Base-by-base conservation (phyloP, 805 yeast species). In the Yarrowia yakushimensis region DNA sequence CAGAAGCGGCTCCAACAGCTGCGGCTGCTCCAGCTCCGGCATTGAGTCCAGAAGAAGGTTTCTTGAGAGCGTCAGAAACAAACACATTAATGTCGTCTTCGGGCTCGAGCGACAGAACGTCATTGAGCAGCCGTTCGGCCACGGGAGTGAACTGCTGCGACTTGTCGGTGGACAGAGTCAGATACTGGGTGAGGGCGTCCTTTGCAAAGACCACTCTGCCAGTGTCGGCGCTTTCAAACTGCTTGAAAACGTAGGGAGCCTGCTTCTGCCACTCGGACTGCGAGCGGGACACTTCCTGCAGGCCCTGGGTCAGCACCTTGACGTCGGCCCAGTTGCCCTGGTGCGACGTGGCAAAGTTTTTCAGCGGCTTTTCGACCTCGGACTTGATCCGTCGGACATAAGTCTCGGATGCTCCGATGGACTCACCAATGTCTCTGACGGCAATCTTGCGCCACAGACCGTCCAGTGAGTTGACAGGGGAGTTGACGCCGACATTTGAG, bases 171-270 rank as follows among this genome's bases (percentile, higher is more conserved):
- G 80, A 76, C 42, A 84, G 81, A 15, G 90, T 82, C 71, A 85
- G 82, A 69, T 84, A 86, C 69, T 84, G 84, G 55, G 85, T 77
- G 63, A 92, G 78, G 62, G 85, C 80, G 61, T 85, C 85, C 70
- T 89, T 86, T 65, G 90, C 76, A 63, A 84, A 79, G 64, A 74
- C 78, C 73, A 83, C 79, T 75, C 89, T 84, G 73, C 76, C 76
- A 69, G 76, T 79, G 71, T 90, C 96, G 67, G 86, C 84, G 65
- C 78, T 79, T 70, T 90, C 94, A 71, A 90, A 86, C 66, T 83
- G 83, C 67, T 85, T 86, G 70, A 88, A 87, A 43, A 87, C 83
- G 62, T 81, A 83, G 2, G 96, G 93, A 2, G 94, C 93, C 71
- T 85, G 85, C 61, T 82, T 77, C 65, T 85, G 85, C 97, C 97